A percentile compares a stretch with the other conserved stretches of the same genome.
Evolutionary conservation across 1,284 basidiomycete genomes (phyloP).

Genomic region (Leucoagaricus sp.): DNA sequence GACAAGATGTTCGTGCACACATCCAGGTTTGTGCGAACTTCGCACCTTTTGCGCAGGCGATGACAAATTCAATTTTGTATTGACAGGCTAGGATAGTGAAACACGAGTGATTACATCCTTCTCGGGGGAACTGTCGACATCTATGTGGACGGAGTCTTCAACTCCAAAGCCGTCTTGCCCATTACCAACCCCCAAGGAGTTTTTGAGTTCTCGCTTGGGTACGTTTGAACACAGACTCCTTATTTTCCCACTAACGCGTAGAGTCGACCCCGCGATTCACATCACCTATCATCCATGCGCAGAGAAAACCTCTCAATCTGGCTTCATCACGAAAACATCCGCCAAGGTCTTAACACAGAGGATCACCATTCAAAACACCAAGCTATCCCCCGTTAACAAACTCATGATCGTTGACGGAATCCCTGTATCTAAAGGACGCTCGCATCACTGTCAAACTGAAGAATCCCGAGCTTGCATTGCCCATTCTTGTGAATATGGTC

Average conservation of each 20-base stretch:
- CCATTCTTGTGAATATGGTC: neutral
- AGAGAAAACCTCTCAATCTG: constrained; percentile 29
- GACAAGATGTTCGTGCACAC: constrained; percentile 31
- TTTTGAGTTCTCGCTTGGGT: constrained; percentile 39
- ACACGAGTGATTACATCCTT: constrained; percentile 39
- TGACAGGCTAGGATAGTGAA: constrained; percentile 33
- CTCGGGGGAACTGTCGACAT: constrained; percentile 33
- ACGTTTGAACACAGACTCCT: constrained; percentile 8
- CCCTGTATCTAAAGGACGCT: constrained; percentile 35
- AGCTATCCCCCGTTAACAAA: constrained; percentile 23
- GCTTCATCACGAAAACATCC: constrained; percentile 30
- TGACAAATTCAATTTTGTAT: neutral
- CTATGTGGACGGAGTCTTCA: constrained; percentile 40
- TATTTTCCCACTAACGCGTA: constrained; percentile 12
- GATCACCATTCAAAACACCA: constrained; percentile 35
- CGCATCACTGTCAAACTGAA: constrained; percentile 34
- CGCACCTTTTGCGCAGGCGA: no score
- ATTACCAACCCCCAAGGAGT: constrained; percentile 31
- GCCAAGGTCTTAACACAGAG: constrained; percentile 29
- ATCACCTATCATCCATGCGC: constrained; percentile 31
- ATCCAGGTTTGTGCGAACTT: constrained; percentile 35
- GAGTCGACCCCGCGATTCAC: constrained; percentile 36
- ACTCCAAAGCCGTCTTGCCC: constrained; percentile 29
- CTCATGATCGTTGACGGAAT: constrained; percentile 37
- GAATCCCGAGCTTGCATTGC: constrained; percentile 27